A percentile compares a stretch with the other conserved stretches of the same genome.
Evolutionary conservation across 306 rosid genomes (phyloP).

Genomic region (Prunus davidiana): DNA sequence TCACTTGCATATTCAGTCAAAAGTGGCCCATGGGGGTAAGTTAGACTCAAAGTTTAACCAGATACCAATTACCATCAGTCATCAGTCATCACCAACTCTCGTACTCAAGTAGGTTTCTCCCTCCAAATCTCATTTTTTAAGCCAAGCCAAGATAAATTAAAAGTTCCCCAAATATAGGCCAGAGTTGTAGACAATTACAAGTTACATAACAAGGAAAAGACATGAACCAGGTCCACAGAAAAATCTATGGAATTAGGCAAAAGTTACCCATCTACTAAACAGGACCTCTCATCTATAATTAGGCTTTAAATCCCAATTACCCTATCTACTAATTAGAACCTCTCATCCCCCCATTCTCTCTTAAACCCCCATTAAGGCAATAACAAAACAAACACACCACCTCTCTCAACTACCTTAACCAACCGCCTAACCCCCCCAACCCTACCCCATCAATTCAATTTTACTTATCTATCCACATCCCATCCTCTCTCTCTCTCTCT

Average conservation of each 20-base stretch:
- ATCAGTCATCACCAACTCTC: slow-evolving; percentile 1
- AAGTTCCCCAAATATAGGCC: background rate
- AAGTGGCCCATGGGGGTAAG: background rate
- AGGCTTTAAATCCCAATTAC: slow-evolving; percentile 12
- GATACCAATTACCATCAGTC: background rate
- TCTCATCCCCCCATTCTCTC: slow-evolving; percentile 23
- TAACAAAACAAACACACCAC: slow-evolving; percentile 16
- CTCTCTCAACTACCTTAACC: slow-evolving; percentile 51
- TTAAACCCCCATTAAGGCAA: slow-evolving; percentile 36
- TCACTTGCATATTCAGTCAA: too few species aligned
- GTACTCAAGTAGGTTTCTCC: background rate
- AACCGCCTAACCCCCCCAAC: slow-evolving; percentile 26
- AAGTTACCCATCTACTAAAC: slow-evolving; percentile 8
- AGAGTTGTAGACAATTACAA: background rate
- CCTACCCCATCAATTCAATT: slow-evolving; percentile 17
- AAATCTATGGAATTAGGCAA: background rate
- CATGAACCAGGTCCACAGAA: slow-evolving; percentile 11
- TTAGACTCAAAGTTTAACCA: background rate
- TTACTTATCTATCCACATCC: slow-evolving; percentile 2
- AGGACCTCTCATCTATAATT: slow-evolving; percentile 26
- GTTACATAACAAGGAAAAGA: background rate
- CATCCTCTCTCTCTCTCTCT: background rate
- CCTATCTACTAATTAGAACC: slow-evolving; percentile 17
- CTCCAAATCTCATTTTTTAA: background rate
- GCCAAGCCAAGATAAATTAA: background rate